Percentiles rank a stretch among this genome's conserved stretches.
Conservation (phyloP, 345 rosid species). For the Combretum micranthum region DNA sequence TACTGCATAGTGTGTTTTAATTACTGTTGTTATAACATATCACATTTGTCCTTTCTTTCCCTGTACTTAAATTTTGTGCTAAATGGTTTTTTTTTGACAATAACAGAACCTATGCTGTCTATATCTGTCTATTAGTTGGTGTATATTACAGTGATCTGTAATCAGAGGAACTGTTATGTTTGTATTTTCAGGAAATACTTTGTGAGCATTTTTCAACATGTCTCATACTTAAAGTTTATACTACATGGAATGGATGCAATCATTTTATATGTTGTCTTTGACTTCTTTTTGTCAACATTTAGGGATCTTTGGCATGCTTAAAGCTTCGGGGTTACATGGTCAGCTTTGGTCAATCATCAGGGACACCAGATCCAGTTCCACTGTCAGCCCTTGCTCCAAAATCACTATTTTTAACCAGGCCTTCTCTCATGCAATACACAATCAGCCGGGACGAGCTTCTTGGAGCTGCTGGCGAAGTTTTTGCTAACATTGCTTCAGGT, state of each 20-base stretch:
- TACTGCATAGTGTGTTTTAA: not conserved
- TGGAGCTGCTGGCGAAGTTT: slow-evolving; percentile 65
- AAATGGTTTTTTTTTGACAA: not conserved
- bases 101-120: no score
- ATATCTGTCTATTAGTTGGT: no score
- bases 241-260: not conserved
- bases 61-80: no score
- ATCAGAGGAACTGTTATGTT: not conserved
- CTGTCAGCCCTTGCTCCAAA: slow-evolving; percentile 66
- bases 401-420: slow-evolving; percentile 78
- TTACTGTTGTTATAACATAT: not conserved
- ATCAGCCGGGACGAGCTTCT: slow-evolving; percentile 67
- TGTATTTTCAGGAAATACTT: not conserved
- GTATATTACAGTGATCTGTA: no score
- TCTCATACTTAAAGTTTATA: not conserved
- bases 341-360: slow-evolving; percentile 85
- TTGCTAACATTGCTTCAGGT: slow-evolving; percentile 52
- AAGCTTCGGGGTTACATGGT: slow-evolving; percentile 79
- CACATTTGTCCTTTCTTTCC: not conserved
- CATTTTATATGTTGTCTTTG: not conserved
- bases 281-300: not conserved
- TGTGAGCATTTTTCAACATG: not conserved
- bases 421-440: slow-evolving; percentile 65
- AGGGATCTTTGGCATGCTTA: slow-evolving; percentile 86
- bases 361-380: slow-evolving; percentile 67